These are phyloP conservation scores for Lasiosphaeris hirsuta DNA, from an alignment of 495 filamentous ascomycete genomes.

Conservation along the genomic window DNA sequence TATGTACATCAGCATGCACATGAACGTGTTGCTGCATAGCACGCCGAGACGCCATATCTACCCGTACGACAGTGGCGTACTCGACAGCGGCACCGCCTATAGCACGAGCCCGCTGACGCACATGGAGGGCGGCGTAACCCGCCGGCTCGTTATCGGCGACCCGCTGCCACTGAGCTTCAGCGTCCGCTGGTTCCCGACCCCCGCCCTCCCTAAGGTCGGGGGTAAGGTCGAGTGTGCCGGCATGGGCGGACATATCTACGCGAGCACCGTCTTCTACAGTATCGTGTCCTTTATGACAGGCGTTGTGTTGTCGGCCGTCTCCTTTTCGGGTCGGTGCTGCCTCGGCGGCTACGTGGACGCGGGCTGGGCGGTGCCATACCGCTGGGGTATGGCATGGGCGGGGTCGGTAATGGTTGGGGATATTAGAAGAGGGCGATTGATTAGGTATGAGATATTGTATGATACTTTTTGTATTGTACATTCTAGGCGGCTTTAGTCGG, in stretches of 20 bases:
- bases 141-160: constrained; percentile 80
- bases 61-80: constrained; percentile 60
- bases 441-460: constrained; percentile 1
- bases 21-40: constrained; percentile 85
- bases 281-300: constrained; percentile 56
- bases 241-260: constrained; percentile 64
- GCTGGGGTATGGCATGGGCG: constrained; percentile 45
- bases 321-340: constrained; percentile 64
- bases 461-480: neutral
- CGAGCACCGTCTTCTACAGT: constrained; percentile 64
- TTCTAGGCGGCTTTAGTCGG: neutral
- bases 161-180: constrained; percentile 74
- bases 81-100: constrained; percentile 85
- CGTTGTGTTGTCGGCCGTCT: constrained; percentile 52
- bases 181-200: constrained; percentile 81
- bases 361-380: constrained; percentile 53
- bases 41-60: constrained; percentile 55
- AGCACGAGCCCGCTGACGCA: constrained; percentile 68
- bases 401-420: constrained; percentile 54
- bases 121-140: constrained; percentile 47
- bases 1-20: constrained; percentile 81
- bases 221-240: constrained; percentile 55
- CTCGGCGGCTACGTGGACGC: constrained; percentile 45
- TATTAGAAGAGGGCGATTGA: constrained; percentile 44
- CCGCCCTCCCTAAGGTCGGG: constrained; percentile 56